Base-by-base conservation (phyloP, 257 asterid genomes). In the Euphrasia confusa region DNA sequence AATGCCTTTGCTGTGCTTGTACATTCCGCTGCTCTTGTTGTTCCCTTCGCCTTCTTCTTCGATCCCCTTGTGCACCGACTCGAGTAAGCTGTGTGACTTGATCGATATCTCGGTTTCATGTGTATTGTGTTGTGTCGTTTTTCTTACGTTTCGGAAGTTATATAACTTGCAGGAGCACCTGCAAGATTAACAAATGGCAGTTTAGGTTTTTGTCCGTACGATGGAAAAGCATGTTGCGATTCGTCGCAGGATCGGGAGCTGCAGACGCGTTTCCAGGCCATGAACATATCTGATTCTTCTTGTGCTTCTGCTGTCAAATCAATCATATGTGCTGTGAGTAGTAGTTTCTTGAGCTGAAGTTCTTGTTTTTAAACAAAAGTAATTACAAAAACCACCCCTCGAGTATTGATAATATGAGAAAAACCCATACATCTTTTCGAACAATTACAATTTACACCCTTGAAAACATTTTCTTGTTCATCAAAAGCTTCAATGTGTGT, bases 221-320 rank as follows among this genome's bases (percentile, higher is more conserved):
- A 78, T 77, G 97, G 97, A 40, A 86, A 75, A 68, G 74, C 74
- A 1, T 92, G 97, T 58, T 92, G 97, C 68, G 79, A 74, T 39
- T 30, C 78, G n/a, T 60, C 97, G 5, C 65, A 83, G 47, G 97
- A 89, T 79, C n/a, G 66, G 72, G 80, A 78, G 58, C 56, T 92
- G 72, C 74, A 71, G 68, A 80, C 71, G 77, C 73, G 78, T 54
- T 89, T 84, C 73, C 37, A 39, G 69, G 74, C 72, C 27, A 83
- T 92, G 96, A 81, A 83, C 74, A 80, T 92, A 54, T 80, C 91
- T 71, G 95, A 86, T 68, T 58, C 84, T 30, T 47, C 80, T 7
- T 89, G 97, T 65, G 90, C 89, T 74, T 69, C 86, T 79, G 83
- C 84, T 59, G 85, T 89, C 30, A 89, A 89, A 72, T 84, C 97